These are phyloP conservation scores for Lagerstroemia fauriei DNA, from an alignment of 441 rosid species.

Conservation along the genomic window DNA sequence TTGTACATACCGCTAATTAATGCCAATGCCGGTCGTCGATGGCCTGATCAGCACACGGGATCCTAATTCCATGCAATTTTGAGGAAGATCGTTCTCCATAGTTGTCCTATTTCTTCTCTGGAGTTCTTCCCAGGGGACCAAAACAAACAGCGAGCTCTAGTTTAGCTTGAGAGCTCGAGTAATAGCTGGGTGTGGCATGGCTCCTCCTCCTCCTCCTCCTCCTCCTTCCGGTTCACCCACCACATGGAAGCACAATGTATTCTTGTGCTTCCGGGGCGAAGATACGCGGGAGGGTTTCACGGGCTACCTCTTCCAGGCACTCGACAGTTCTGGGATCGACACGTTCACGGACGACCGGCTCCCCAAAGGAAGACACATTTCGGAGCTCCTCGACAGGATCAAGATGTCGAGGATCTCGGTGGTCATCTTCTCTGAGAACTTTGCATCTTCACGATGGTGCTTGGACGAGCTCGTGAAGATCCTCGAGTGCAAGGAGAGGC, in stretches of 20 bases:
- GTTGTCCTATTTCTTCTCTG: no score
- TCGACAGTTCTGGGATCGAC: background rate
- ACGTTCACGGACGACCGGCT: background rate
- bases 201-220: background rate
- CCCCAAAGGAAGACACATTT: background rate
- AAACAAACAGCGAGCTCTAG: no score
- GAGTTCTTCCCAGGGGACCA: no score
- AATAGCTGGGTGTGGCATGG: no score
- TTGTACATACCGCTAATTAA: no score
- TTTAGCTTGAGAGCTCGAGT: no score
- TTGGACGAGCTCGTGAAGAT: slow-evolving; percentile 1
- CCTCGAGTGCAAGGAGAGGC: background rate
- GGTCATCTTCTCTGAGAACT: background rate
- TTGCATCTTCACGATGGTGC: background rate
- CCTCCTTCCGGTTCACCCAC: background rate
- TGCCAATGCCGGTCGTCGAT: no score
- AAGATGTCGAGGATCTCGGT: background rate
- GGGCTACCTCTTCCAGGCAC: background rate
- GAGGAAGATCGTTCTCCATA: no score
- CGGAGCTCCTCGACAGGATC: background rate
- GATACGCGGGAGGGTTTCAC: background rate
- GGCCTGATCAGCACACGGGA: no score
- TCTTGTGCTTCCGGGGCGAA: background rate
- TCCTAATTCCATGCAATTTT: no score
- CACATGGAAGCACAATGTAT: background rate